Evolutionary conservation across 495 filamentous ascomycete genomes (phyloP), one percentile per base, ranked within the genome.

Genomic region (Sabuloglossum arenarium): DNA sequence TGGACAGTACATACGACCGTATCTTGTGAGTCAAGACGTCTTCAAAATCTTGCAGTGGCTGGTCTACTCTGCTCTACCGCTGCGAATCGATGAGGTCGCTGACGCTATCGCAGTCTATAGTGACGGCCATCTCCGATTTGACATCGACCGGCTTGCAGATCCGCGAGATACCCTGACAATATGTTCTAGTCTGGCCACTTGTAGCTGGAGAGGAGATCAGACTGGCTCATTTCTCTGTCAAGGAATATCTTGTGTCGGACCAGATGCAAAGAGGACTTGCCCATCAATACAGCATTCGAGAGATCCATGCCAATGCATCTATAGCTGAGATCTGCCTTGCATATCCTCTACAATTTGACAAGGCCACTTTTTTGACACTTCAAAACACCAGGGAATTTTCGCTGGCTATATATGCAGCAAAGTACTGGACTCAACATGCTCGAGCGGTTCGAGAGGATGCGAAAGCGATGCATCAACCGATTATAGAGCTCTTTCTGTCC

Each of bases 201-300:
- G 45, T 30, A n/a, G 3, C 56, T 23, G 1, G 2, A 16, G 53
- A 34, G 29, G 32, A 12, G 56, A 6, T 63, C 5, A 24, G 54
- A 50, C 55, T 64, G 5, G 58, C 61, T 21, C 62, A 64, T 58
- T 64, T 58, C 55, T 64, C 62, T 1, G 59, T 64, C 34, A 63
- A 63, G 53, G 62, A 64, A 46, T 64, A 59, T 31, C 59, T 64
- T 0, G 53, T 58, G 23, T 62, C 61, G 25, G 28, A 54, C 27
- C 45, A 61, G 3, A 63, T 64, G n/a, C 27, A 23, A 14, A 5
- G 19, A 25, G 6, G 52, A 8, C 21, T 28, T 28, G 21, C 21
- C 12, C 31, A n/a, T 14, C 14, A 14, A 2, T 54, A 29, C 28
- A 12, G 21, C 21, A 14, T 34, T 16, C 12, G 2, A 14, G 28